Conservation (phyloP, 2,329 filamentous ascomycete species). For the Colletotrichum siamense region DNA sequence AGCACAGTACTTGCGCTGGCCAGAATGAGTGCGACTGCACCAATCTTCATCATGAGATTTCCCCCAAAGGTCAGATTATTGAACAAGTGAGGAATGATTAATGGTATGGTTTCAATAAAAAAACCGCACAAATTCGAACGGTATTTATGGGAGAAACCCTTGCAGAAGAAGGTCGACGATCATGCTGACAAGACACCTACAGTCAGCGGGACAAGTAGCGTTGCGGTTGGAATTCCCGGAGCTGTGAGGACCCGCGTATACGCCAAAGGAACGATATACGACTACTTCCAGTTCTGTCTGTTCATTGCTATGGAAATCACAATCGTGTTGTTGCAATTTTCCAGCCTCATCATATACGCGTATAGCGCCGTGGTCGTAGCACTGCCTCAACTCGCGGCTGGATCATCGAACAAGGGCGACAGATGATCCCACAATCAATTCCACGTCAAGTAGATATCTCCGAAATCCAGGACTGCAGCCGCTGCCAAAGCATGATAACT, state of each 20-base stretch:
- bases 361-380: not conserved
- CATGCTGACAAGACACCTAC: not conserved
- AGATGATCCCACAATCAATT: not conserved
- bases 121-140: not conserved
- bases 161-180: not conserved
- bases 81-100: not conserved
- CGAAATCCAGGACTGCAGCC: not conserved
- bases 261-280: accelerated
- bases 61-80: not conserved
- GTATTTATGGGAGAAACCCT: not conserved
- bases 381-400: not conserved
- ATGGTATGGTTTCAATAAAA: not conserved
- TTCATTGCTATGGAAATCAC: accelerated
- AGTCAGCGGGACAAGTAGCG: not conserved
- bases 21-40: not conserved
- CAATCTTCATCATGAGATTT: not conserved
- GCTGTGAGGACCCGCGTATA: not conserved
- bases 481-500: not conserved
- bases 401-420: not conserved
- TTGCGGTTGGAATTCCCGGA: accelerated
- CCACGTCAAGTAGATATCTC: not conserved
- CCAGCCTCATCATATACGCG: not conserved
- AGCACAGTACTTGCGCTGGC: not conserved
- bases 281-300: not conserved
- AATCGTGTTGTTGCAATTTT: not conserved